Evolutionary conservation across 192 early-diverging fungal species (phyloP).

Genomic region (Linnemannia zychae): DNA sequence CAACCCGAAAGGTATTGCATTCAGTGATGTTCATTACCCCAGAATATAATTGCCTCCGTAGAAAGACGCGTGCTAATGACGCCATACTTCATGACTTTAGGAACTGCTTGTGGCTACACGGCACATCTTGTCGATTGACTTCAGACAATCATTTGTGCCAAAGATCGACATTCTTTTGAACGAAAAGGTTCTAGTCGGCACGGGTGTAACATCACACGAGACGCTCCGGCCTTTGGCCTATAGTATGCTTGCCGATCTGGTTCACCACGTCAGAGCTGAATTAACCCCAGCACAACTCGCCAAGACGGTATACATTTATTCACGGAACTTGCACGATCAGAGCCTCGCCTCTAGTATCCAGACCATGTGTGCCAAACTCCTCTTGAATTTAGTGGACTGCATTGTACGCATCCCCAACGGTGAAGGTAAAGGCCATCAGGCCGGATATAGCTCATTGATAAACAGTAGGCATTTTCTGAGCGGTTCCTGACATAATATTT

Average conservation of each 20-base stretch:
- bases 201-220: conserved; percentile 93
- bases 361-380: conserved; percentile 96
- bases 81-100: conserved; percentile 49
- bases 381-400: conserved; percentile 92
- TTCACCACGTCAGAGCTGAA: conserved; percentile 94
- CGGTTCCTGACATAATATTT: background rate
- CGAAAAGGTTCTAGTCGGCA: conserved; percentile 94
- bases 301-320: conserved; percentile 90
- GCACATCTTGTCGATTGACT: conserved; percentile 94
- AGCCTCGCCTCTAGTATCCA: conserved; percentile 93
- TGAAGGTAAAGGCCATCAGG: conserved; percentile 55
- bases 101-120: conserved; percentile 96
- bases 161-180: conserved; percentile 95
- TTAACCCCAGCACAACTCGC: conserved; percentile 86
- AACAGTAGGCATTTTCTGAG: background rate
- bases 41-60: no score
- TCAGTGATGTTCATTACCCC: background rate
- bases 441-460: background rate
- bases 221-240: conserved; percentile 93
- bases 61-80: no score
- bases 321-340: conserved; percentile 92
- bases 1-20: conserved; percentile 84
- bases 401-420: conserved; percentile 77
- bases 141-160: conserved; percentile 88
- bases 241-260: conserved; percentile 95